phyloP scores from a whole-genome alignment of 805 yeast species.

The Spathaspora sp. region DNA sequence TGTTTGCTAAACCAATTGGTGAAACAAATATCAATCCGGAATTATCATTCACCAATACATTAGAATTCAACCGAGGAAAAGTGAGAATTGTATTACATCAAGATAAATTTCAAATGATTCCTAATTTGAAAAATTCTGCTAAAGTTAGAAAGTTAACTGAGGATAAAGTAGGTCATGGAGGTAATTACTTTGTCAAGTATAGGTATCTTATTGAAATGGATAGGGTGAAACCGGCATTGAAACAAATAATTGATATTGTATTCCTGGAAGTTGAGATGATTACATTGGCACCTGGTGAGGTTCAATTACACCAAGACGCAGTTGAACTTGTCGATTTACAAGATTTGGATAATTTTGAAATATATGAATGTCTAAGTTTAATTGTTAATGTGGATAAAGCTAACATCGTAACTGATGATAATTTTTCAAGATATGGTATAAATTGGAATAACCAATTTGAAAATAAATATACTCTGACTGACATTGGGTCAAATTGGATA shows the following conservation, averaged over 20 bases:
- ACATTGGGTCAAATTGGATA: neutral
- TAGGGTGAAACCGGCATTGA: neutral
- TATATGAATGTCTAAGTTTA: slow-evolving; percentile 2
- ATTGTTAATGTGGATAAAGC: neutral
- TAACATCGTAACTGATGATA: neutral
- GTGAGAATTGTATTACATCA: neutral
- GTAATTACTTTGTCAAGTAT: slow-evolving; percentile 1
- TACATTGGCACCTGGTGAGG: neutral
- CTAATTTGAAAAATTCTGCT: neutral
- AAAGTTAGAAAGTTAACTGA: slow-evolving; percentile 1
- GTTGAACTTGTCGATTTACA: neutral
- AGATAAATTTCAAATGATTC: slow-evolving; percentile 2
- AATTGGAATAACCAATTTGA: neutral
- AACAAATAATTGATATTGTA: slow-evolving; percentile 1
- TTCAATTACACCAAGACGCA: neutral
- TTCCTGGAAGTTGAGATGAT: slow-evolving; percentile 1
- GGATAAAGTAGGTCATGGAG: slow-evolving; percentile 6
- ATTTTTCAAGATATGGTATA: neutral
- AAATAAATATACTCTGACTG: neutral
- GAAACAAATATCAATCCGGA: neutral
- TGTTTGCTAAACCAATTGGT: neutral
- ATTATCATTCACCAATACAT: neutral
- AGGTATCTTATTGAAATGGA: slow-evolving; percentile 1
- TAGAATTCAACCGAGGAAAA: neutral
- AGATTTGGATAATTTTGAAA: slow-evolving; percentile 1